A percentile compares a stretch with the other conserved stretches of the same genome.
Evolutionary conservation across 2,329 filamentous ascomycete genomes (phyloP).

Genomic region (Phialemoniopsis sp.): DNA sequence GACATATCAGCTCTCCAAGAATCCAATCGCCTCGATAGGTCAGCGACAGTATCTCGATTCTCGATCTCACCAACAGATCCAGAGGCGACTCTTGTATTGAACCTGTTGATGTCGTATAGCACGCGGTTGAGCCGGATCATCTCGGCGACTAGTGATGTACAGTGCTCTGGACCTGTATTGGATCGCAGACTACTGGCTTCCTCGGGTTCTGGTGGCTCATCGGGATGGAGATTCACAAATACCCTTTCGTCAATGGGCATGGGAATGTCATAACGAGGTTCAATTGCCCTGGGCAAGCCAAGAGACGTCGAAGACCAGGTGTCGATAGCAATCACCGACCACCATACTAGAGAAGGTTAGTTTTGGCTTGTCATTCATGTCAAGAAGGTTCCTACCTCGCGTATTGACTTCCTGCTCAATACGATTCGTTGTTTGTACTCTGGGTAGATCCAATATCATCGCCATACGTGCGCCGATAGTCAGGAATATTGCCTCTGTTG

Average conservation of each 20-base stretch:
- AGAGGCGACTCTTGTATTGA: conserved; percentile 19
- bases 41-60: too few relatives aligned
- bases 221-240: too few relatives aligned
- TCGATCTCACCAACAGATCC: conserved; percentile 20
- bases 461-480: conserved; percentile 28
- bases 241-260: conserved; percentile 29
- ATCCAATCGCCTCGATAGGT: conserved; percentile 25
- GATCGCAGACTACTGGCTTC: too few relatives aligned
- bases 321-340: conserved; percentile 34
- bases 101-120: conserved; percentile 32
- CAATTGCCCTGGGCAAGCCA: conserved; percentile 24
- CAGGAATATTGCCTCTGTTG: conserved; percentile 31
- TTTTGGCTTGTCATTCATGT: too few relatives aligned
- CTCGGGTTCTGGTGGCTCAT: too few relatives aligned
- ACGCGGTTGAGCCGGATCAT: conserved; percentile 23
- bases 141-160: conserved; percentile 13
- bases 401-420: conserved; percentile 29
- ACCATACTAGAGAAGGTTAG: conserved; percentile 22
- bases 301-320: conserved; percentile 31
- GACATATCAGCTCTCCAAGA: conserved; percentile 29
- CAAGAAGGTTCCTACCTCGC: conserved; percentile 14
- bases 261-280: conserved; percentile 21
- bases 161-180: too few relatives aligned
- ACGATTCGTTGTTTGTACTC: conserved; percentile 15
- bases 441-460: conserved; percentile 27